These are phyloP conservation scores for Aspergillus ellipticus DNA, from an alignment of 495 filamentous ascomycete genomes.

Conservation along the genomic window DNA sequence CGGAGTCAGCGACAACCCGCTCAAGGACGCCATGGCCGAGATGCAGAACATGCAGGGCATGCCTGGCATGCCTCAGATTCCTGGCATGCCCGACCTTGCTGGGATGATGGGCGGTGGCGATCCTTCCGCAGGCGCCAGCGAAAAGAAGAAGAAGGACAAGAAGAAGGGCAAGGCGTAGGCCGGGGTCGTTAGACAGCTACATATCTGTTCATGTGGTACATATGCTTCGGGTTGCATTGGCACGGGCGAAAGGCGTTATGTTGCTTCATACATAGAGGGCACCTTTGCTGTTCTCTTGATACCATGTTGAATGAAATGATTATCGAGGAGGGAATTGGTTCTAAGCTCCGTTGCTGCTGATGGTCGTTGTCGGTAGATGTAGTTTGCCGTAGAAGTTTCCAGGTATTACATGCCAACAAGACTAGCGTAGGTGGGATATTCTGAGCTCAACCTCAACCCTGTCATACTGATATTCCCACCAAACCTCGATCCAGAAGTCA, in stretches of 20 bases:
- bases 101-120: constrained; percentile 32
- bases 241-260: constrained; percentile 23
- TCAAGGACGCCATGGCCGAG: constrained; percentile 97
- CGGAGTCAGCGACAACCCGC: constrained; percentile 90
- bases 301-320: constrained; percentile 11
- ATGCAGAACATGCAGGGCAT: constrained; percentile 65
- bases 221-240: constrained; percentile 22
- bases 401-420: too few species aligned
- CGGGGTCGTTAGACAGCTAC: neutral
- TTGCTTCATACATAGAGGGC: constrained; percentile 12
- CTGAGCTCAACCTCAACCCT: too few species aligned
- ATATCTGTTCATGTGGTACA: constrained; percentile 8
- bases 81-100: constrained; percentile 42
- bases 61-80: constrained; percentile 46
- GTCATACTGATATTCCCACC: too few species aligned
- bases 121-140: constrained; percentile 35
- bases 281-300: constrained; percentile 16
- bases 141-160: constrained; percentile 51
- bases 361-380: neutral
- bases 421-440: too few species aligned
- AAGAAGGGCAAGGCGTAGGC: constrained; percentile 45
- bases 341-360: neutral
- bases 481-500: too few species aligned
- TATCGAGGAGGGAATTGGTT: neutral
- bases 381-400: too few species aligned